Percentiles rank a stretch among this genome's conserved stretches.
Evolutionary conservation across 2,329 filamentous ascomycete species (phyloP).

Genomic region (Curvularia sp.): DNA sequence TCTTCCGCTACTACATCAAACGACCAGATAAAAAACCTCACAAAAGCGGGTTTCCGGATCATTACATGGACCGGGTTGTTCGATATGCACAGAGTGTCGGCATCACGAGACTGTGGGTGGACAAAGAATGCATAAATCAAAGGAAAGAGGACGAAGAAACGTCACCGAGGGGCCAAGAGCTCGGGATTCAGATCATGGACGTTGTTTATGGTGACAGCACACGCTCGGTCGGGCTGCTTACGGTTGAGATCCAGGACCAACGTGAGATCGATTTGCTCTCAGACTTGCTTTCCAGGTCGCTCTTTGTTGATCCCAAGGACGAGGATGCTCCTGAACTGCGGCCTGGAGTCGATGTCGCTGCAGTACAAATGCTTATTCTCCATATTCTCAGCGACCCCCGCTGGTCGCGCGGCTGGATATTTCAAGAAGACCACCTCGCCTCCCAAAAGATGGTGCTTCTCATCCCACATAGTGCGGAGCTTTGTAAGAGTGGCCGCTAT

Average conservation of each 20-base stretch:
- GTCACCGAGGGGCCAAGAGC: slow-evolving; percentile 7
- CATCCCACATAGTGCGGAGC: slow-evolving; percentile 15
- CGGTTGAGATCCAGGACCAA: slow-evolving; percentile 15
- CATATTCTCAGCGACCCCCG: slow-evolving; percentile 24
- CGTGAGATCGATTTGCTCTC: slow-evolving; percentile 19
- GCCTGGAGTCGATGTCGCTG: neutral
- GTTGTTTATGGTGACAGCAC: slow-evolving; percentile 24
- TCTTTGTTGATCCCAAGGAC: slow-evolving; percentile 12
- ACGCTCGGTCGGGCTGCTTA: slow-evolving; percentile 24
- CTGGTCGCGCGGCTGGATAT: slow-evolving; percentile 34
- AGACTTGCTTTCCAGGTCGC: slow-evolving; percentile 7
- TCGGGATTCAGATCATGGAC: slow-evolving; percentile 32
- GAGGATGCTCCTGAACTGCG: neutral
- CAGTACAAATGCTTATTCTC: slow-evolving; percentile 22
- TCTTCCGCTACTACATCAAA: slow-evolving; percentile 20
- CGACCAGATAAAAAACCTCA: slow-evolving; percentile 9
- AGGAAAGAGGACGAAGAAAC: slow-evolving; percentile 11
- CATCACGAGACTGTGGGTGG: slow-evolving; percentile 25
- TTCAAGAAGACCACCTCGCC: slow-evolving; percentile 33
- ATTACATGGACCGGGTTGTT: slow-evolving; percentile 29
- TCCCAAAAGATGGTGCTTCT: slow-evolving; percentile 24
- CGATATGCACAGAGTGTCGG: slow-evolving; percentile 18
- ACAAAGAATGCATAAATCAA: slow-evolving; percentile 33
- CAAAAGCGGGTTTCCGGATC: slow-evolving; percentile 26
- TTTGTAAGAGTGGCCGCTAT: neutral